Evolutionary conservation across 73 alveolate species (phyloP).

Genomic region (Paramecium caudatum): DNA sequence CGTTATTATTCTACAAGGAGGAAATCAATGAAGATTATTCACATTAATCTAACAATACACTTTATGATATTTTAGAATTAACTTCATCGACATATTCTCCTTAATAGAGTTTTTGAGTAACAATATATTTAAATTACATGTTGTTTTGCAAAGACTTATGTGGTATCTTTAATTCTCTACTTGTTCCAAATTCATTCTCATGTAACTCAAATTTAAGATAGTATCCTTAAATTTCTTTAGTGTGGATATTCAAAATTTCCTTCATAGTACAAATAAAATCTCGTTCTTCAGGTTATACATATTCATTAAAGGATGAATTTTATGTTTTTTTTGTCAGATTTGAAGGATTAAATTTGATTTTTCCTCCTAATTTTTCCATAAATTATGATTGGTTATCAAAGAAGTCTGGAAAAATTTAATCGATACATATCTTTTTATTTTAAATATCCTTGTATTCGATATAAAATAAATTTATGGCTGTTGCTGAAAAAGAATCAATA

Average conservation of each 20-base stretch:
- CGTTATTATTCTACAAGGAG: too few species aligned
- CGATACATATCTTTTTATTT: background rate
- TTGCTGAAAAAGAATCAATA: slow-evolving; percentile 30
- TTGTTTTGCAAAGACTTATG: too few species aligned
- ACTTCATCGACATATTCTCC: background rate
- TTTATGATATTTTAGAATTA: slow-evolving; percentile 8
- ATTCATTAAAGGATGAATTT: background rate
- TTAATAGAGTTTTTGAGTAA: background rate
- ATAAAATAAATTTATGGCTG: background rate
- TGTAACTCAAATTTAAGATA: background rate
- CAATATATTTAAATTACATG: background rate
- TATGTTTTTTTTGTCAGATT: background rate
- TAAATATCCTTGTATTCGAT: background rate
- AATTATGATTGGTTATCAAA: background rate
- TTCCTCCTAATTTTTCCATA: slow-evolving; percentile 1
- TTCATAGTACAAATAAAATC: slow-evolving; percentile 1
- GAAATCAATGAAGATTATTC: too few species aligned
- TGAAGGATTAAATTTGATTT: background rate
- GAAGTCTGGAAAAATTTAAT: slow-evolving; percentile 19
- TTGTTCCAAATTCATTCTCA: background rate
- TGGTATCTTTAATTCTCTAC: background rate
- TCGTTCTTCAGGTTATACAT: background rate
- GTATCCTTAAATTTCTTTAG: background rate
- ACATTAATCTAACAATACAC: background rate
- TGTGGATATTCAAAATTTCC: background rate